These are phyloP conservation scores for Suillus ampliporus DNA, from an alignment of 768 basidiomycete genomes.

Conservation along the genomic window DNA sequence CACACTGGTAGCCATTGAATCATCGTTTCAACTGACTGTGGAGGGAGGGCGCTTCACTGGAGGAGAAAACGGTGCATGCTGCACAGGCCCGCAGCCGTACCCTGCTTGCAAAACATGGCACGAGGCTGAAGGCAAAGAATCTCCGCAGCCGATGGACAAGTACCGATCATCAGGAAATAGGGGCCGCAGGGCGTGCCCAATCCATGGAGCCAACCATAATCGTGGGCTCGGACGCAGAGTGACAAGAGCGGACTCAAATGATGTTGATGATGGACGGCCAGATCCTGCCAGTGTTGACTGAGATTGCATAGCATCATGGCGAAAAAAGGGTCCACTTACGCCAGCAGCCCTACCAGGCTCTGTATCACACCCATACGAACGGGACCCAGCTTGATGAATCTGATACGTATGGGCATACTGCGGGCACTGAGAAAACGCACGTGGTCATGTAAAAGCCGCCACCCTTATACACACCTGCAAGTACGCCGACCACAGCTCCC, in stretches of 20 bases:
- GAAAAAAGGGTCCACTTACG: slow-evolving; percentile 31
- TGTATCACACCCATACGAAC: slow-evolving; percentile 48
- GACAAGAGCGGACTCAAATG: slow-evolving; percentile 28
- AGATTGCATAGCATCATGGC: neutral
- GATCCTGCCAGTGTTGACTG: slow-evolving; percentile 32
- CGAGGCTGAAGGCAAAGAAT: neutral
- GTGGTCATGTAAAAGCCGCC: slow-evolving; percentile 48
- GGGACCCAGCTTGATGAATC: slow-evolving; percentile 45
- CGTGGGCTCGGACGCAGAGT: neutral
- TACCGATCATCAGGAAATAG: neutral
- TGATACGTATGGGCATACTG: neutral
- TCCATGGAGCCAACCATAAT: neutral
- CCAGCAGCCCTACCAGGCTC: slow-evolving; percentile 45
- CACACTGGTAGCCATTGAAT: neutral
- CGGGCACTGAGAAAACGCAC: slow-evolving; percentile 29
- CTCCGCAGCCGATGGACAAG: neutral
- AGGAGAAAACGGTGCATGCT: neutral
- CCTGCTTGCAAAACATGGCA: neutral
- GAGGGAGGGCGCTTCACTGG: neutral
- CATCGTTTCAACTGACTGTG: neutral
- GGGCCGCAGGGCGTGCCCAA: neutral
- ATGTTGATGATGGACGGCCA: slow-evolving; percentile 52
- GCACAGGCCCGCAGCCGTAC: neutral
- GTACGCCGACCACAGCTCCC: slow-evolving; percentile 44
- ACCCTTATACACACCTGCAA: slow-evolving; percentile 44